Evolutionary conservation across 164 flowering plant genomes (phyloP), one percentile per base, ranked within the genome.

Genomic region (Magnolia kwangsiensis): DNA sequence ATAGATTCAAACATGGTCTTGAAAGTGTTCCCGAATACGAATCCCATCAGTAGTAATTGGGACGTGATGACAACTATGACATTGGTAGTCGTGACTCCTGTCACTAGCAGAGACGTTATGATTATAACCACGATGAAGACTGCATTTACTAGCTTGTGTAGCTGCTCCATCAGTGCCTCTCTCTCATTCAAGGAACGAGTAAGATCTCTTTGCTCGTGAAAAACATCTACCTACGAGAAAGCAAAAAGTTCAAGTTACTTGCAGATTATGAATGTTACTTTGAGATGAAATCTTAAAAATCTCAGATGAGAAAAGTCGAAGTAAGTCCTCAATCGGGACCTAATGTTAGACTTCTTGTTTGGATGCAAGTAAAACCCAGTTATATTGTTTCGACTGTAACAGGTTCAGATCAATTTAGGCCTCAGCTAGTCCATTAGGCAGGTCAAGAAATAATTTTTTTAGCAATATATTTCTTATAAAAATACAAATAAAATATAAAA

Each of bases 151-250:
- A 89, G 37, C 75, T 83, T 83, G 79, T 90, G 86, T 8, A 90
- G 87, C 58, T 87, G 85, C 11, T 89, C 76, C 18, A 90, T 86
- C 1, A 88, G 91, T 9, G 90, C 89, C 70, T 86, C 87, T 0
- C 88, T 89, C 67, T 90, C 94, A 50, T 87, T 86, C n/a, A 90
- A 51, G 18, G 92, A 82, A 51, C 79, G 84, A 7, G 86, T 88
- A 10, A 90, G 74, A 5, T 90, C 74, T 73, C 80, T 89, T 4
- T 90, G 79, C 66, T 88, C 92, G 0, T 67, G 0, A 67, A 81
- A 90, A 37, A 80, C 92, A 23, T 79, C 76, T 3, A 89, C 89
- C 94, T 90, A 55, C 19, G 20, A 45, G 7, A 50, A 27, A 23
- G 45, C 4, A 13, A 37, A 55, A 16, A 14, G 61, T 55, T 16